Base-by-base conservation (phyloP, 2,329 filamentous ascomycete genomes). In the Aphanocladium album region DNA sequence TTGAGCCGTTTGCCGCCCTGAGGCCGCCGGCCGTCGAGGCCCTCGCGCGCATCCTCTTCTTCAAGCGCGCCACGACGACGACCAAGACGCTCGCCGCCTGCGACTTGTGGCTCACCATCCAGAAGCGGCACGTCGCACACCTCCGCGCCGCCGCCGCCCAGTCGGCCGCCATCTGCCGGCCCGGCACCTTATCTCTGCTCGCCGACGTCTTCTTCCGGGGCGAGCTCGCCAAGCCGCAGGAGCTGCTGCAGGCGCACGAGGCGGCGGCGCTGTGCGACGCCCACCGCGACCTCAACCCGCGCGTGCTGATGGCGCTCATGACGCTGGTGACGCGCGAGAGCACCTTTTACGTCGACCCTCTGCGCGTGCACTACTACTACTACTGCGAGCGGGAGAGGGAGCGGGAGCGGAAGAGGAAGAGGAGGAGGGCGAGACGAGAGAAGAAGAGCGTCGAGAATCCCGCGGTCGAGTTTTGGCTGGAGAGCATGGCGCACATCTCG, bases 271-370 rank as follows among this genome's bases (percentile, higher is more conserved):
- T 83, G 4, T 83, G 80, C 64, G 16, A 57, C 6, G 66, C 66
- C 4, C 80, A 83, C 65, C 64, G 70, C 25, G 57, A 39, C 0
- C 72, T 83, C 5, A 72, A 81, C 45, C 71, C 77, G 0, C 73
- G 71, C 43, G 63, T 81, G 12, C 75, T 83, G 17, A 76, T 75
- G 47, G 71, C 72, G 19, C 66, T 82, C n/a, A 79, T 79, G 66
- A 53, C 74, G 19, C 70, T 77, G 6, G 52, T 83, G 7, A 69
- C 68, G 0, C 68, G 73, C 7, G 81, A 83, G 67, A 71, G 73
- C 30, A 79, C 64, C 64, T 1, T 67, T 75, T 19, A 16, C 2
- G 12, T 30, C 14, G 54, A 57, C 17, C 12, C 5, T 7, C 21
- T 57, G 8, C 17, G 21, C 11, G 14, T 21, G 23, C 6, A 5